phyloP scores from a whole-genome alignment of 257 asterid genomes.

The Penstemon eatonii region DNA sequence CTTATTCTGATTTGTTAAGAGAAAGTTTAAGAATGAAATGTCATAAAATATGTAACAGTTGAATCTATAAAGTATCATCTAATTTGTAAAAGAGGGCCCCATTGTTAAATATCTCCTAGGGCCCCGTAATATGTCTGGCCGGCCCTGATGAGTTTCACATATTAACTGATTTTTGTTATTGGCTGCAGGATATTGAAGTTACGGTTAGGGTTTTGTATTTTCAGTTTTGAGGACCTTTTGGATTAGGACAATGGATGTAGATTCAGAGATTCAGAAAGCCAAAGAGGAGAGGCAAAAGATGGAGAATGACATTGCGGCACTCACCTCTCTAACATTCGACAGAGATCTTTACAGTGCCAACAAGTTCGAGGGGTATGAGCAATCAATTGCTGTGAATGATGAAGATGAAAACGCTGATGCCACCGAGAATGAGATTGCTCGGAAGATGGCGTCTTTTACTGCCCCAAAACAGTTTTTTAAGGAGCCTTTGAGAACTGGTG shows the following conservation, averaged over 20 bases:
- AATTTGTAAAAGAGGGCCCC: no score
- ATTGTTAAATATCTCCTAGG: no score
- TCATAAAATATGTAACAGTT: no score
- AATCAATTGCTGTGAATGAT: constrained; percentile 76
- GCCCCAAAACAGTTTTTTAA: constrained; percentile 76
- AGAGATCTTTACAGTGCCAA: constrained; percentile 63
- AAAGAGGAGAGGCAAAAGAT: constrained; percentile 82
- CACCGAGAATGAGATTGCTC: constrained; percentile 68
- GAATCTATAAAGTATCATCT: no score
- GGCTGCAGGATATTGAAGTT: constrained; percentile 20
- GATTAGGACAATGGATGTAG: constrained; percentile 46
- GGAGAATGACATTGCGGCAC: constrained; percentile 88
- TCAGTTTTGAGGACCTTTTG: constrained; percentile 4
- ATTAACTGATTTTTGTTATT: constrained; percentile 11
- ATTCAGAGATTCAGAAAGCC: constrained; percentile 62
- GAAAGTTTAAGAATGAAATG: no score
- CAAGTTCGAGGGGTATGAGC: constrained; percentile 76
- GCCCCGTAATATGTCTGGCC: no score
- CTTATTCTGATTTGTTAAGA: no score
- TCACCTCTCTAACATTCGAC: constrained; percentile 68
- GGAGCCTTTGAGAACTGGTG: constrained; percentile 69
- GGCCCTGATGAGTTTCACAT: background rate
- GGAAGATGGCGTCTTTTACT: constrained; percentile 76
- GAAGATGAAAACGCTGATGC: constrained; percentile 64
- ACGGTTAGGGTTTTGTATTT: constrained; percentile 32